A percentile compares a stretch with the other conserved stretches of the same genome.
These are phyloP conservation scores for Hypoxylon cercidicola DNA, from an alignment of 495 filamentous ascomycete species.

Conservation along the genomic window DNA sequence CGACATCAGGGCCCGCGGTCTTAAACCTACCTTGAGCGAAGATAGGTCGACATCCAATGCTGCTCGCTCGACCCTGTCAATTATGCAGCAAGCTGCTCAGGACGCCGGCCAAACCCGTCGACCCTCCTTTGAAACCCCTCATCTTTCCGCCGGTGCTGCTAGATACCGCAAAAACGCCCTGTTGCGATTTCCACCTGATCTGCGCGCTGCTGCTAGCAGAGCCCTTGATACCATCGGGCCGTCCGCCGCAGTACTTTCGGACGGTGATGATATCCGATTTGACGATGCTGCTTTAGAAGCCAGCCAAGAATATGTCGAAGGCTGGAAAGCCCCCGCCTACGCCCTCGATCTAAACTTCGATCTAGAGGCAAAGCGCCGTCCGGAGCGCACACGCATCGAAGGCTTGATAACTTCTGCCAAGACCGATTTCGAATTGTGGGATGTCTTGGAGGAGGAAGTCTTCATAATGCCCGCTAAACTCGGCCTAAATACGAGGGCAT, in stretches of 20 bases:
- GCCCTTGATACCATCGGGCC: constrained; percentile 47
- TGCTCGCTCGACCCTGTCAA: constrained; percentile 41
- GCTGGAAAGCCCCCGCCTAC: constrained; percentile 36
- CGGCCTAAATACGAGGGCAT: constrained; percentile 33
- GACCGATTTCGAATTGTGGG: constrained; percentile 77
- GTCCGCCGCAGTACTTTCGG: neutral
- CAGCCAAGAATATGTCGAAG: constrained; percentile 40
- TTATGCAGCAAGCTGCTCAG: constrained; percentile 49
- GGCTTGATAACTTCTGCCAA: constrained; percentile 57
- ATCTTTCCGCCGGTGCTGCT: constrained; percentile 20
- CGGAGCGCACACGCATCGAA: constrained; percentile 59
- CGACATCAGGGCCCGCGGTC: constrained; percentile 56
- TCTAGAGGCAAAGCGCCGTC: constrained; percentile 49
- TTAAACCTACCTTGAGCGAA: constrained; percentile 26
- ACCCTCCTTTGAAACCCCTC: constrained; percentile 20
- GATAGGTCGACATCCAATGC: neutral
- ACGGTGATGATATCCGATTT: constrained; percentile 12
- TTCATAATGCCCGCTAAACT: constrained; percentile 67
- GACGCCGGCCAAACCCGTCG: constrained; percentile 29
- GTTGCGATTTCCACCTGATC: constrained; percentile 51
- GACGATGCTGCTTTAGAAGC: constrained; percentile 11
- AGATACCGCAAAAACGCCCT: constrained; percentile 49
- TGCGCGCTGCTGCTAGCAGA: constrained; percentile 52
- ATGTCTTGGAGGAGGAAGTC: constrained; percentile 73
- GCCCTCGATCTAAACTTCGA: constrained; percentile 43